These are phyloP conservation scores for Apodospora peruviana DNA, from an alignment of 495 filamentous ascomycete genomes.

Conservation along the genomic window DNA sequence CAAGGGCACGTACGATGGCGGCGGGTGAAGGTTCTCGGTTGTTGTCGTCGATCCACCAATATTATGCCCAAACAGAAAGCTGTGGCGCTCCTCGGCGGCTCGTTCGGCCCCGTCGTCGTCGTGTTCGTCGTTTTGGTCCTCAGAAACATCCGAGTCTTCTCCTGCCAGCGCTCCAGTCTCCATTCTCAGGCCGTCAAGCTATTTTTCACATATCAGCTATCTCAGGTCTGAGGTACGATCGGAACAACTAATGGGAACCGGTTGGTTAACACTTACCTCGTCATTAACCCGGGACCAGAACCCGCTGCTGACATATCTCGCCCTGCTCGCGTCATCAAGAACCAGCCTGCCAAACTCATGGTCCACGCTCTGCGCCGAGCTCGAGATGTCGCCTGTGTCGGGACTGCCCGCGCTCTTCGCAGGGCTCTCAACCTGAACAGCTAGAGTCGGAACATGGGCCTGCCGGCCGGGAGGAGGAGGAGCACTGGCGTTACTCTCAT, in stretches of 20 bases:
- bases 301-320: constrained; percentile 44
- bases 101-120: constrained; percentile 27
- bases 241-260: too few relatives aligned
- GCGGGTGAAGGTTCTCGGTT: constrained; percentile 41
- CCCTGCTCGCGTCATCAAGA: constrained; percentile 33
- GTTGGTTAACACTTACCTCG: too few relatives aligned
- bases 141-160: constrained; percentile 34
- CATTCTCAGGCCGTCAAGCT: constrained; percentile 42
- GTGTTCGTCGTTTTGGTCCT: constrained; percentile 26
- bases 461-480: background rate
- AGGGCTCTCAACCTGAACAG: too few relatives aligned
- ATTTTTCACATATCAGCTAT: background rate
- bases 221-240: too few relatives aligned
- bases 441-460: too few relatives aligned
- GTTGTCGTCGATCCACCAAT: constrained; percentile 25
- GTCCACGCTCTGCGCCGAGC: constrained; percentile 21
- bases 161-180: constrained; percentile 25
- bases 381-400: constrained; percentile 12
- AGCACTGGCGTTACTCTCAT: constrained; percentile 4
- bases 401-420: too few relatives aligned
- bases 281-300: constrained; percentile 52
- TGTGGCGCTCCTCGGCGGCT: constrained; percentile 44
- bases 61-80: constrained; percentile 49
- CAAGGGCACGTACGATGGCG: constrained; percentile 48
- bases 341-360: constrained; percentile 11